Evolutionary conservation across 2,329 filamentous ascomycete genomes (phyloP), one percentile per base, ranked within the genome.

Genomic region (Colletotrichum sp.): DNA sequence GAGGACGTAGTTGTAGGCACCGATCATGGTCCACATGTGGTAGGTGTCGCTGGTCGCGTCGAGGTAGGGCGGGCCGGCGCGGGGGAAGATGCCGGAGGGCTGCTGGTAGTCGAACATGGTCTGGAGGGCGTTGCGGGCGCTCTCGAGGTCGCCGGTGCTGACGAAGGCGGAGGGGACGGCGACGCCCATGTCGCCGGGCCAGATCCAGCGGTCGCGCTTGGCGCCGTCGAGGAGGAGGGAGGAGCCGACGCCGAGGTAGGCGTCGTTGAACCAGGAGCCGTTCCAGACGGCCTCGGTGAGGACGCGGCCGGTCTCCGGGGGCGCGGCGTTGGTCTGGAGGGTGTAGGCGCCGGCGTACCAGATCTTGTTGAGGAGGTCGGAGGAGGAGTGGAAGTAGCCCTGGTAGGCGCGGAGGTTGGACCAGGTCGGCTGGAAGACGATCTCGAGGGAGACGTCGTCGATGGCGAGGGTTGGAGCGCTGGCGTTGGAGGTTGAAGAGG

Each of bases 181-280:
- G 76, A 92, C 90, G 6, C 87, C 87, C 85, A 93, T 90, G 79
- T 93, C 92, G 2, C 91, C 91, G 13, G 91, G 88, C 90, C 91
- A 93, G 4, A 93, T 88, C 22, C 90, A 84, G 11, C 90, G 86
- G 79, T 92, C 91, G 36, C 91, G 86, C 80, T 92, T 92, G 2
- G 90, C 89, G 16, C 91, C 91, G 80, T 93, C 91, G 2, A 82
- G 79, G 1, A 82, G 80, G n/a, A 83, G 82, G n/a, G 82, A 79
- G 16, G 77, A 77, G 16, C 82, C 82, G 5, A 80, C 77, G n/a
- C 80, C 79, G n/a, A 84, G 80, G 39, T 81, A 83, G 67, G 81
- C 82, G 69, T 84, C 83, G 69, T 82, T 82, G 69, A 81, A 81
- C 83, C 83, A 84, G 19, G 71, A 68, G n/a, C 69, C 72, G 22